Percentiles rank a stretch among this genome's conserved stretches.
These are phyloP conservation scores for Clohesyomyces aquaticus DNA, from an alignment of 495 filamentous ascomycete species.

Conservation along the genomic window DNA sequence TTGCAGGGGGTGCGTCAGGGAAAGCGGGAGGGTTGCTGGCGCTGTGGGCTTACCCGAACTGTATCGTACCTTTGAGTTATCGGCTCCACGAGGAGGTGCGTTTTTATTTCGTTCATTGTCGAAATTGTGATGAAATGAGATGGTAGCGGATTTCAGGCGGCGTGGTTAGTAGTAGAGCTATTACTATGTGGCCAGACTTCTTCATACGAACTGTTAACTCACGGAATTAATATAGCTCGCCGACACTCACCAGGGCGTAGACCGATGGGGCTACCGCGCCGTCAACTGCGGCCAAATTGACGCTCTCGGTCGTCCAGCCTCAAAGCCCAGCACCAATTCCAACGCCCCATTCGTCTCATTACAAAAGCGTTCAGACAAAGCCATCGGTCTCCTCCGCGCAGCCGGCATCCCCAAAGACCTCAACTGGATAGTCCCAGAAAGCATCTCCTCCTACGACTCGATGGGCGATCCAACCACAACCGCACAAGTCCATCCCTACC, in stretches of 20 bases:
- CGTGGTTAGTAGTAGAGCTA: no score
- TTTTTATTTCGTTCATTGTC: not conserved
- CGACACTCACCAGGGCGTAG: slow-evolving; percentile 77
- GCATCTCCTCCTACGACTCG: slow-evolving; percentile 71
- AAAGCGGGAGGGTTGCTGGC: slow-evolving; percentile 93
- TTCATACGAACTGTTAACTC: no score
- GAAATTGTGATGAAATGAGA: no score
- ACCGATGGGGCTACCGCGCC: slow-evolving; percentile 85
- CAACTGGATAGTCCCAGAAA: slow-evolving; percentile 78
- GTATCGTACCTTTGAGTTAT: slow-evolving; percentile 86
- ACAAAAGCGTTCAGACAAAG: slow-evolving; percentile 71
- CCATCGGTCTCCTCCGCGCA: slow-evolving; percentile 60
- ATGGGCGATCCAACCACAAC: slow-evolving; percentile 83
- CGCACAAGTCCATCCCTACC: slow-evolving; percentile 91
- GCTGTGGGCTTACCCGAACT: slow-evolving; percentile 88
- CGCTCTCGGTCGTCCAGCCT: slow-evolving; percentile 54
- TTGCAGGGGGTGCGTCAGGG: slow-evolving; percentile 90
- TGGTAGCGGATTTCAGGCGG: not conserved
- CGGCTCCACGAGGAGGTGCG: slow-evolving; percentile 69
- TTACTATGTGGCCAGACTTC: no score
- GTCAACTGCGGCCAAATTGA: slow-evolving; percentile 75
- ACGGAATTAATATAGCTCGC: slow-evolving; percentile 56
- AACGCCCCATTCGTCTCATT: slow-evolving; percentile 58
- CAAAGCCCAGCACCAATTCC: slow-evolving; percentile 32
- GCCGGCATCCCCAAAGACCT: slow-evolving; percentile 76